Percentiles rank a stretch among this genome's conserved stretches.
phyloP scores from a whole-genome alignment of 108 stramenopile genomes.

The Conticribra guillardii region DNA sequence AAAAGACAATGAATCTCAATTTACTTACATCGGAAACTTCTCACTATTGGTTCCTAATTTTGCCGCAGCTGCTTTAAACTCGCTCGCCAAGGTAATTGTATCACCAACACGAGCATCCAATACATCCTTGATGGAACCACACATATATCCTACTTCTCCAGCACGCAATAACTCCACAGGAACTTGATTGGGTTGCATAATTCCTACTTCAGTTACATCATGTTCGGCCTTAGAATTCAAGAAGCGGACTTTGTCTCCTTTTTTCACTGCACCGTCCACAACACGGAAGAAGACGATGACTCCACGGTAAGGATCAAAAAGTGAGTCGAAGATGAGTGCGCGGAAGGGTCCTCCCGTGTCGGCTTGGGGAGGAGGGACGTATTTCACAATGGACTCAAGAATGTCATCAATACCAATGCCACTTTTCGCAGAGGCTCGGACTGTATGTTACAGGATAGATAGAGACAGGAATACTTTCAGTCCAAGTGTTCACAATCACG shows the following conservation, averaged over 20 bases:
- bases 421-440: conserved; percentile 88
- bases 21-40: conserved; percentile 44
- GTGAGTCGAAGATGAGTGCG: conserved; percentile 97
- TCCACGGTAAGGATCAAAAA: conserved; percentile 95
- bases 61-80: conserved; percentile 69
- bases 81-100: conserved; percentile 80
- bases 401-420: conserved; percentile 96
- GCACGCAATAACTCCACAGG: conserved; percentile 67
- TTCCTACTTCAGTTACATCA: conserved; percentile 94
- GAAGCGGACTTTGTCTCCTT: conserved; percentile 84
- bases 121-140: conserved; percentile 92
- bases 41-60: conserved; percentile 28
- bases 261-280: conserved; percentile 87
- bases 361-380: conserved; percentile 84
- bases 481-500: conserved; percentile 27
- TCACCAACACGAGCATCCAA: conserved; percentile 97
- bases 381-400: conserved; percentile 89
- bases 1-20: background rate
- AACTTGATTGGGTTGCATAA: conserved; percentile 91
- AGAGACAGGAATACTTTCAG: conserved; percentile 2
- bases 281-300: conserved; percentile 97
- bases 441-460: conserved; percentile 1
- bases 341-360: conserved; percentile 74
- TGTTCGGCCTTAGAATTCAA: conserved; percentile 76
- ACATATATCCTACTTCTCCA: conserved; percentile 97